Evolutionary conservation across 768 basidiomycete species (phyloP), one percentile per base, ranked within the genome.

Genomic region (Candolleomyces eurysporus): DNA sequence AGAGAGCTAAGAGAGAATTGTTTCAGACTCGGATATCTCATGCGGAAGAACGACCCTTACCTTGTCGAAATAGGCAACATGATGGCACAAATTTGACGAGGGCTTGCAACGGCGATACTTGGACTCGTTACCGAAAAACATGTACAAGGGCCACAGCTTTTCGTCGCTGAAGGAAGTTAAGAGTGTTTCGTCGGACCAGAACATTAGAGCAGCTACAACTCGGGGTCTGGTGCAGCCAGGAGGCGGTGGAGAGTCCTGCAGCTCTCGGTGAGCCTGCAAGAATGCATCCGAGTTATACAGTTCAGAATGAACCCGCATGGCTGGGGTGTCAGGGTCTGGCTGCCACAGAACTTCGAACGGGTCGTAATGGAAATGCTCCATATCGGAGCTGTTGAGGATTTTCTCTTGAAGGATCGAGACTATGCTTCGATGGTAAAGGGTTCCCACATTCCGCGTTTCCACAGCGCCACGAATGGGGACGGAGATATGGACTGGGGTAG

Each of bases 141-240:
- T 17, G 40, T 57, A 57, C 4, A 39, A n/a, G 8, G 55, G 55
- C 55, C 55, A 57, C 8, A 43, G 17, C 14, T 40, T 30, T 42
- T 31, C 40, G 40, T 8, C 40, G 9, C 55, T 39, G 22, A 57
- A 57, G 8, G 32, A 13, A 36, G 39, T 39, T 13, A 57, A 22
- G 31, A 2, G 32, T 7, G 42, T 45, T 21, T 40, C 22, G 21
- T 57, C 55, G 10, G 55, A 57, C 14, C 39, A 16, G 21, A 57
- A 57, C 55, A 57, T 42, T 36, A 57, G 9, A 8, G 3, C 36
- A 40, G 75, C 58, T 13, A 68, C 65, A 8, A 39, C 17, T 14
- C 54, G 61, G 32, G 68, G 68, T 8, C 65, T 59, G 8, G 54
- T 42, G 45, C 64, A 65, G 2, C 52, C 65, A 5, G 56, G 49